These are phyloP conservation scores for Thelonectria discophora DNA, from an alignment of 2,329 filamentous ascomycete species.

Conservation along the genomic window DNA sequence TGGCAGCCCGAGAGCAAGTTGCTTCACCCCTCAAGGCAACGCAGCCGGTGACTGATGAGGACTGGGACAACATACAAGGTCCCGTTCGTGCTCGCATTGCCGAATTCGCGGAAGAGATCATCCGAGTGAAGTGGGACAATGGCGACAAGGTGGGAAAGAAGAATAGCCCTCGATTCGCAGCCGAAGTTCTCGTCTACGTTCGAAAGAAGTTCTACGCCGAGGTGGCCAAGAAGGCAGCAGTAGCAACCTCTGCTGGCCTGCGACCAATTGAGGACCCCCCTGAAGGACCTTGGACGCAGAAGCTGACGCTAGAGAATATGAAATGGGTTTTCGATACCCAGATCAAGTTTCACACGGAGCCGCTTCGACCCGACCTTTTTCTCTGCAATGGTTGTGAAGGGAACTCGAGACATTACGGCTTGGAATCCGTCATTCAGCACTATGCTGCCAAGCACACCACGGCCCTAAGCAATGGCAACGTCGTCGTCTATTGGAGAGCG, in stretches of 20 bases:
- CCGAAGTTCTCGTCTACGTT: conserved; percentile 73
- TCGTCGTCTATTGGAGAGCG: conserved; percentile 81
- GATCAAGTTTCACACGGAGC: conserved; percentile 74
- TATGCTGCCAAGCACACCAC: conserved; percentile 84
- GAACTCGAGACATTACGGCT: conserved; percentile 73
- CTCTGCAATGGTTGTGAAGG: conserved; percentile 75
- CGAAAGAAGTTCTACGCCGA: conserved; percentile 72
- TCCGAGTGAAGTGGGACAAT: conserved; percentile 70
- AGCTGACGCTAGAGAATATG: conserved; percentile 83
- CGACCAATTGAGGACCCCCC: conserved; percentile 57
- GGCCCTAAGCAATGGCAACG: conserved; percentile 72
- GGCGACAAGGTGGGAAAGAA: conserved; percentile 71
- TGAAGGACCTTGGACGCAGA: conserved; percentile 65
- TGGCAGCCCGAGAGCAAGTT: conserved; percentile 3
- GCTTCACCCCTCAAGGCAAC: conserved; percentile 18
- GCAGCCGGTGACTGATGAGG: conserved; percentile 68
- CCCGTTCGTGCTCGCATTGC: conserved; percentile 72
- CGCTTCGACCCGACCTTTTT: conserved; percentile 75
- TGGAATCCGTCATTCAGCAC: conserved; percentile 84
- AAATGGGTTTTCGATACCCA: conserved; percentile 85
- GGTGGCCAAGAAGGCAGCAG: conserved; percentile 61
- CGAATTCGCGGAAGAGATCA: conserved; percentile 74
- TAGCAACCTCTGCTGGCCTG: conserved; percentile 56
- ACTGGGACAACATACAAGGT: conserved; percentile 76
- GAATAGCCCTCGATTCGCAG: conserved; percentile 73